A percentile compares a stretch with the other conserved stretches of the same genome.
phyloP scores from a whole-genome alignment of 495 filamentous ascomycete genomes.

The Penicillium silybi region DNA sequence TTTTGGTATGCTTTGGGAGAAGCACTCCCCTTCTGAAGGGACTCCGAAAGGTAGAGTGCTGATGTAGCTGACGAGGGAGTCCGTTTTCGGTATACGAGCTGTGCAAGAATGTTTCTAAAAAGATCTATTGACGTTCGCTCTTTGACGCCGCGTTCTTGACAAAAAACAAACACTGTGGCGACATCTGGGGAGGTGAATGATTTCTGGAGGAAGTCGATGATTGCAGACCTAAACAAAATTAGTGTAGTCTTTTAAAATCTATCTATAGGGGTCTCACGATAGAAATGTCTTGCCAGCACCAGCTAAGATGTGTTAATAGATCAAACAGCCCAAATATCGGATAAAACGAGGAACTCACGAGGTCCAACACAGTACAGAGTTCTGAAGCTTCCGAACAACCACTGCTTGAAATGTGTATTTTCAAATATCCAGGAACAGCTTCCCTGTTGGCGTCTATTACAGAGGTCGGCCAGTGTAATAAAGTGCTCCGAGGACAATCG shows the following conservation, averaged over 20 bases:
- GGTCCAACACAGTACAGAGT: conserved; percentile 31
- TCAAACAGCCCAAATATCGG: not conserved
- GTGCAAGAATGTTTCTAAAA: conserved; percentile 26
- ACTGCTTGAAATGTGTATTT: conserved; percentile 17
- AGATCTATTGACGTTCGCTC: conserved; percentile 18
- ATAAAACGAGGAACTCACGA: conserved; percentile 14
- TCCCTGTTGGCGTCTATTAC: conserved; percentile 26
- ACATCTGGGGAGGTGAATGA: conserved; percentile 34
- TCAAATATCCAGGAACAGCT: conserved; percentile 32
- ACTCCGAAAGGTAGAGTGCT: conserved; percentile 22
- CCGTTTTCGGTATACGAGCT: conserved; percentile 31
- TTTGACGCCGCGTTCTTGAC: conserved; percentile 25
- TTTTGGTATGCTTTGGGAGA: conserved; percentile 31
- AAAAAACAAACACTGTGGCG: conserved; percentile 29
- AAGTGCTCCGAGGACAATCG: conserved; percentile 18
- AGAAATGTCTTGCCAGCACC: too few relatives aligned
- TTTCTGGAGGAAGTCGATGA: conserved; percentile 28
- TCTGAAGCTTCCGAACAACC: conserved; percentile 24
- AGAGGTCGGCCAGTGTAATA: conserved; percentile 27
- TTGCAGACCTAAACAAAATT: conserved; percentile 15
- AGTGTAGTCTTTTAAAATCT: not conserved
- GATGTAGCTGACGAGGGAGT: conserved; percentile 18
- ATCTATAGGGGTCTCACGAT: not conserved
- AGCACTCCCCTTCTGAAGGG: conserved; percentile 14
- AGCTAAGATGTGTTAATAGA: too few relatives aligned